A percentile compares a stretch with the other conserved stretches of the same genome.
These are phyloP conservation scores for Pachysandra terminalis DNA, from an alignment of 164 flowering plant species.

Conservation along the genomic window DNA sequence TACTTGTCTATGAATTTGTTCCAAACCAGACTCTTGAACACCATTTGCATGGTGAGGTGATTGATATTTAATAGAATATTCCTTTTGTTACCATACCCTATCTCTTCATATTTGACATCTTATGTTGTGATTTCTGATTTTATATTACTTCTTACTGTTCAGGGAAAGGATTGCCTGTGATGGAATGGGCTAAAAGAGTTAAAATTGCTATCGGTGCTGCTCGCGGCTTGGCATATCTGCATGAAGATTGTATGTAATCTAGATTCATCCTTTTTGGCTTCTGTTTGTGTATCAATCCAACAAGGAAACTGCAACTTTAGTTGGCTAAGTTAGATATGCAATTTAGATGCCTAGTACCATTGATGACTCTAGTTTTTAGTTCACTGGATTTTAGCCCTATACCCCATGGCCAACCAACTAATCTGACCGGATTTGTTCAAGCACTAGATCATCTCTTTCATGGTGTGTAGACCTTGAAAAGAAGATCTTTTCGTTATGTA, in stretches of 20 bases:
- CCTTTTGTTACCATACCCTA: slow-evolving; percentile 4
- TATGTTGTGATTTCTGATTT: neutral
- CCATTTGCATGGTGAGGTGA: slow-evolving; percentile 52
- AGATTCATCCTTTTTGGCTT: neutral
- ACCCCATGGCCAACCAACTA: neutral
- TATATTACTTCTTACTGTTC: slow-evolving; percentile 11
- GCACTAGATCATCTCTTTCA: neutral
- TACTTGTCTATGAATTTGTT: slow-evolving; percentile 62
- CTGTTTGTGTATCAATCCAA: neutral
- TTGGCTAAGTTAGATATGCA: neutral
- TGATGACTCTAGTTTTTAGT: neutral
- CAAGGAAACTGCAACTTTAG: neutral
- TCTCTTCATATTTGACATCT: neutral
- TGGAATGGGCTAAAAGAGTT: slow-evolving; percentile 68
- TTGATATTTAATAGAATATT: neutral
- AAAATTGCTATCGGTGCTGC: slow-evolving; percentile 75
- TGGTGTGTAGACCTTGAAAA: neutral
- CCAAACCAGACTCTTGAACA: slow-evolving; percentile 56
- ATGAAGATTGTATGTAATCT: slow-evolving; percentile 69
- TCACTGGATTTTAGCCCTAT: neutral
- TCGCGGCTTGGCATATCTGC: slow-evolving; percentile 76
- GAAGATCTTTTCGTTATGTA: neutral
- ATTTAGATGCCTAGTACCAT: no score
- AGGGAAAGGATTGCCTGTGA: slow-evolving; percentile 48
- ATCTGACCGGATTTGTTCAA: neutral